These are phyloP conservation scores for Pichia cactophila DNA, from an alignment of 1,139 yeast genomes.

Conservation along the genomic window DNA sequence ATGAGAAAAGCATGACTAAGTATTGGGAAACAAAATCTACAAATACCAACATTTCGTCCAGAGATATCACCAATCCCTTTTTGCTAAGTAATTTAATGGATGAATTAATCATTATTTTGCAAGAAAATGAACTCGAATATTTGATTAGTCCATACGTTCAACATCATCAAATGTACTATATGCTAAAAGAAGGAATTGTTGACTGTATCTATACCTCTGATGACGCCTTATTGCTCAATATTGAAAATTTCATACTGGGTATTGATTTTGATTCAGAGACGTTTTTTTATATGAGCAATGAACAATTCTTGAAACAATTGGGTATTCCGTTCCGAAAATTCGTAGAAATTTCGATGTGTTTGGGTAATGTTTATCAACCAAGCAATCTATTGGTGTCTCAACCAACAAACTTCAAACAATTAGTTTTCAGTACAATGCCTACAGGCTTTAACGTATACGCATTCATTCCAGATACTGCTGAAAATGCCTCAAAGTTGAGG, in stretches of 20 bases:
- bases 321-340: slow-evolving; percentile 57
- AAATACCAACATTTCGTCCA: slow-evolving; percentile 27
- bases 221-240: slow-evolving; percentile 56
- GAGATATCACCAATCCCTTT: slow-evolving; percentile 39
- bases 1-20: slow-evolving; percentile 40
- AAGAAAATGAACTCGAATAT: slow-evolving; percentile 52
- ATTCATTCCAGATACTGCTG: not conserved
- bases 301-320: slow-evolving; percentile 53
- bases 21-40: slow-evolving; percentile 35
- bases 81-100: slow-evolving; percentile 44
- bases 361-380: slow-evolving; percentile 76
- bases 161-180: slow-evolving; percentile 72
- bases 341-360: slow-evolving; percentile 64
- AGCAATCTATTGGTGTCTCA: slow-evolving; percentile 13
- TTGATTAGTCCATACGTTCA: slow-evolving; percentile 80
- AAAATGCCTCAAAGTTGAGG: slow-evolving; percentile 15
- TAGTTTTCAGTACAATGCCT: not conserved
- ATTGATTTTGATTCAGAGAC: slow-evolving; percentile 58
- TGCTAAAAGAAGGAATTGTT: slow-evolving; percentile 45
- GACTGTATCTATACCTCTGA: slow-evolving; percentile 83
- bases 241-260: slow-evolving; percentile 66
- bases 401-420: not conserved
- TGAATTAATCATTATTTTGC: slow-evolving; percentile 52
- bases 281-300: slow-evolving; percentile 60
- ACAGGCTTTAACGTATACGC: slow-evolving; percentile 1